Base-by-base conservation (phyloP, 2,329 filamentous ascomycete species). In the Xylaria sp. region DNA sequence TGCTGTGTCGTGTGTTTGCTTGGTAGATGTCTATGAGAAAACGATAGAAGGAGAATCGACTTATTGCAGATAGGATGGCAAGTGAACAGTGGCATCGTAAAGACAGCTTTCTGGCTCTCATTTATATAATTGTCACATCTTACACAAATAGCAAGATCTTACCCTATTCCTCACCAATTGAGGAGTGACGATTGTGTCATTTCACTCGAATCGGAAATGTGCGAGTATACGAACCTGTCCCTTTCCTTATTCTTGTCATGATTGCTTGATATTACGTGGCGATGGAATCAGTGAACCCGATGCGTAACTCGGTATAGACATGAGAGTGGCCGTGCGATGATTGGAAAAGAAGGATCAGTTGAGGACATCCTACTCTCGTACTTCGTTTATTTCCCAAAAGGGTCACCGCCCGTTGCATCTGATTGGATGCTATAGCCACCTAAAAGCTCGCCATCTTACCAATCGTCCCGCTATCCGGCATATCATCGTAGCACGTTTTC, bases 381-480 rank as follows among this genome's bases (percentile, higher is more conserved):
- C 65, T 50, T 64, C 60, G 65, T 67, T 67, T 41, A 63, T 59
- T 67, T 64, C 60, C 65, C 28, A 48, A 67, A 64, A 3, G 34
- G 60, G 46, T 25, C n/a, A 56, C 3, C 31, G 6, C 37, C 54
- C 34, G 37, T 57, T 57, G 37, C 15, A 41, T 57, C 54, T 20
- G 34, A 57, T 57, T 57, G 54, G 54, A 4, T 41, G n/a, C n/a
- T 25, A 41, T 3, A 41, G 20, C 2, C 25, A 18, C 34, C 18
- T 25, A 15, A 25, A 25, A 25, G 23, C 23, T 25, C 23, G 23
- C 23, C 15, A 25, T 20, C 7, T 2, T 48, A 41, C 10, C 23
- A 20, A 57, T 41, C 54, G 41, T 41, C 12, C 54, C 34, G 13
- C 20, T 55, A 6, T 7, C 52, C 52, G n/a, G 28, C 13, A 2